Base-by-base conservation (phyloP, 2,329 filamentous ascomycete genomes). In the Alternaria sp. region DNA sequence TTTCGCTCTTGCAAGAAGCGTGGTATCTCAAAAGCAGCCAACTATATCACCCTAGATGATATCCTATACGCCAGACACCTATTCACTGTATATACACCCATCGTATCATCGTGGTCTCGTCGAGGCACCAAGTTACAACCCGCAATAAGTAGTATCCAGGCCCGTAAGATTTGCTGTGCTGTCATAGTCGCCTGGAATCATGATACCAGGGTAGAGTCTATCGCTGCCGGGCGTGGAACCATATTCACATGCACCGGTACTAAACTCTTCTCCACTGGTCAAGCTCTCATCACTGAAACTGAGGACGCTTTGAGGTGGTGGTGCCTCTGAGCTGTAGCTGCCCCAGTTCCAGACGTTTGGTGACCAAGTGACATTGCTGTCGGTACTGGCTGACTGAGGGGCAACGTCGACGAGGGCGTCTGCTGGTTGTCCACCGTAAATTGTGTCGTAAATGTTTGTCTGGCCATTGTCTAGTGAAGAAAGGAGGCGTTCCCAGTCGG, bases 401-500 rank as follows among this genome's bases (percentile, higher is more conserved):
- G 71, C 60, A 26, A 72, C 70, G 43, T 78, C 77, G 32, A 77
- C 61, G 11, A 79, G 74, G 5, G 76, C 76, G 41, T 79, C 78
- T 0, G 75, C 78, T 7, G 82, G 83, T 9, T 85, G 84, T 0
- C 90, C 90, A 38, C 91, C 91, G 67, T 93, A 93, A 56, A 93
- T 92, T 41, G 89, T 89, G 72, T 93, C 90, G 77, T 92, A 95
- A n/a, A 96, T 90, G 72, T 94, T 96, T 54, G 89, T 87, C 65
- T 90, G 86, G 0, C 92, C 92, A 36, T 89, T 89, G 69, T 96
- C 93, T 75, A 96, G 88, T 22, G 89, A 90, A 4, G 90, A 89
- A 2, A 96, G 84, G 0, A 96, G 84, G 2, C 89, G 88, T 76
- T 96, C 93, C 93, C 93, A 96, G 69, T 95, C 92, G 0, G 88